Evolutionary conservation across 495 filamentous ascomycete species (phyloP), one percentile per base, ranked within the genome.

Genomic region (Thermothielavioides terrestris): DNA sequence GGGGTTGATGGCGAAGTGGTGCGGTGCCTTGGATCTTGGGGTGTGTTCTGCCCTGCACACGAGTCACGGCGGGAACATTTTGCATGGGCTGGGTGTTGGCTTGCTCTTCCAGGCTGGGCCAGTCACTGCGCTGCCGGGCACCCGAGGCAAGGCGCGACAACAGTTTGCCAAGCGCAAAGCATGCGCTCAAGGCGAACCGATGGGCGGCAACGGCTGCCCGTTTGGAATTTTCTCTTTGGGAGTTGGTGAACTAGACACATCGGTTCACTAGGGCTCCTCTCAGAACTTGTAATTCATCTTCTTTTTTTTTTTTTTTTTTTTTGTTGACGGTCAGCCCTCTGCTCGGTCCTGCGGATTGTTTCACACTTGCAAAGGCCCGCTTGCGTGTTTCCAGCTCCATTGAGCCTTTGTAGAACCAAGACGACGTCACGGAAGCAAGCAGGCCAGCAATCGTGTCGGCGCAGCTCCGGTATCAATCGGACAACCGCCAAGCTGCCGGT

Each of bases 211-310:
- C 15, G 36, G 46, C 46, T 40, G 46, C 46, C 27, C 18, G 32
- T 45, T 59, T 56, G 53, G 51, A 40, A 41, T 56, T 30, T 53
- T 48, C 39, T 43, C 18, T 45, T 49, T 49, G 46, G 56, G 55
- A 56, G 53, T 52, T 56, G 50, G 59, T 54, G 47, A 60, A 51
- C 50, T 56, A 50, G 46, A 59, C n/a, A n/a, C 50, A 52, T 57
- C 55, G 52, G 43, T 58, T 57, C 54, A 43, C 44, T 54, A 50
- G 31, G 48, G 47, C 38, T 44, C 42, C 49, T 61, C 58, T 61
- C 55, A 49, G 21, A n/a, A 54, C 49, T 63, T 59, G 54, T 60
- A 60, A 57, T 63, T 56, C 41, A 49, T 50, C 54, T 50, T 50
- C 50, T 35, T 53, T 26, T 31, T 42, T 38, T 32, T 39, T 52